Conservation (phyloP, 345 rosid genomes). For the Erucastrum elatum region DNA sequence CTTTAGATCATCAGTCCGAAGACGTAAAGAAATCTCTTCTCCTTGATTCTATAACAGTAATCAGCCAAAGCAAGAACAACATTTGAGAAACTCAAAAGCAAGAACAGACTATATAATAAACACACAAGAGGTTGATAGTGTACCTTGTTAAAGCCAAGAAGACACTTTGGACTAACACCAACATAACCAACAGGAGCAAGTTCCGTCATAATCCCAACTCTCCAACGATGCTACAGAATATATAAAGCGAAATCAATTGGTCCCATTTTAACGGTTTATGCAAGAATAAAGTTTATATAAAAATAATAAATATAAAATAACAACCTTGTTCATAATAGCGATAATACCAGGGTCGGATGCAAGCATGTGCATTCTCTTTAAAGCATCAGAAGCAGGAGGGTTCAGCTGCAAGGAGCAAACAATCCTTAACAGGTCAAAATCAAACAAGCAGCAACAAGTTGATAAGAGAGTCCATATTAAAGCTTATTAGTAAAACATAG, state of each 20-base stretch:
- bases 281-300: background rate
- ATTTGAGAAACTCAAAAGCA: background rate
- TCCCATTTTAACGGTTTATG: constrained; percentile 1
- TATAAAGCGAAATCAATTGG: background rate
- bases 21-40: constrained; percentile 94
- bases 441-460: too few species aligned
- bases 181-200: constrained; percentile 98
- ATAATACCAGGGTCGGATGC: constrained; percentile 94
- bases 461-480: too few species aligned
- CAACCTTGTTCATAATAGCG: constrained; percentile 90
- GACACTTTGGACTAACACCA: constrained; percentile 82
- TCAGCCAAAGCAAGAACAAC: constrained; percentile 10
- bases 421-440: too few species aligned
- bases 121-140: background rate
- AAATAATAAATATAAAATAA: background rate
- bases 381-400: constrained; percentile 85
- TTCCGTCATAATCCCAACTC: constrained; percentile 88
- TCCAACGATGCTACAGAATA: constrained; percentile 72
- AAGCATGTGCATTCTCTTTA: constrained; percentile 94
- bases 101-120: background rate
- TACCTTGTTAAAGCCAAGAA: constrained; percentile 93
- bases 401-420: constrained; percentile 49
- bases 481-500: background rate
- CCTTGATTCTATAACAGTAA: constrained; percentile 67
- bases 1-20: constrained; percentile 93